phyloP scores from a whole-genome alignment of 2,329 filamentous ascomycete species.

The Cladophialophora carrionii region DNA sequence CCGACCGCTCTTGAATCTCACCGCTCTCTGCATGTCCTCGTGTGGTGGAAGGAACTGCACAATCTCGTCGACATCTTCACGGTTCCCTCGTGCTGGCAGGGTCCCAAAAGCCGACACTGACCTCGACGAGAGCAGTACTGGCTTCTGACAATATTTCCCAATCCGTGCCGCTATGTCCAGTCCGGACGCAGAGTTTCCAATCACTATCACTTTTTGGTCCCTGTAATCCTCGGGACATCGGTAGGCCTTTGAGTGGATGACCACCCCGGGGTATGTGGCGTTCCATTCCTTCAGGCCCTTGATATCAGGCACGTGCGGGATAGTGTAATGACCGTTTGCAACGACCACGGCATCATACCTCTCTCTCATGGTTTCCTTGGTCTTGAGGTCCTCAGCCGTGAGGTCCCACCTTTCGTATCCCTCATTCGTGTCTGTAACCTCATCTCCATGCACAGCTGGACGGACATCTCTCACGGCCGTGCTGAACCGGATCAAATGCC shows the following conservation, averaged over 20 bases:
- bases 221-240: conserved; percentile 65
- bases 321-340: conserved; percentile 74
- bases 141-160: conserved; percentile 59
- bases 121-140: conserved; percentile 67
- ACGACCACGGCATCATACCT: conserved; percentile 75
- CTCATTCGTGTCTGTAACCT: too few species aligned
- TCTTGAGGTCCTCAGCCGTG: conserved; percentile 56
- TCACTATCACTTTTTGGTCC: conserved; percentile 75
- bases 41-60: conserved; percentile 56
- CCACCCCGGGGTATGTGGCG: conserved; percentile 59
- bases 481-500: conserved; percentile 68
- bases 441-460: background rate
- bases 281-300: conserved; percentile 64
- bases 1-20: conserved; percentile 68
- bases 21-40: conserved; percentile 57
- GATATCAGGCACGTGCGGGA: conserved; percentile 68
- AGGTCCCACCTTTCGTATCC: conserved; percentile 52
- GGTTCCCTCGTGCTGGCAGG: conserved; percentile 48
- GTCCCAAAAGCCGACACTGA: conserved; percentile 48
- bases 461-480: conserved; percentile 26
- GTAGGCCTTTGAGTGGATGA: conserved; percentile 80
- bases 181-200: conserved; percentile 84
- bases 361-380: conserved; percentile 47
- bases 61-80: conserved; percentile 62
- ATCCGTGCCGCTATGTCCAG: conserved; percentile 83